phyloP scores from a whole-genome alignment of 129 eudicot species.

The Lactuca saligna region DNA sequence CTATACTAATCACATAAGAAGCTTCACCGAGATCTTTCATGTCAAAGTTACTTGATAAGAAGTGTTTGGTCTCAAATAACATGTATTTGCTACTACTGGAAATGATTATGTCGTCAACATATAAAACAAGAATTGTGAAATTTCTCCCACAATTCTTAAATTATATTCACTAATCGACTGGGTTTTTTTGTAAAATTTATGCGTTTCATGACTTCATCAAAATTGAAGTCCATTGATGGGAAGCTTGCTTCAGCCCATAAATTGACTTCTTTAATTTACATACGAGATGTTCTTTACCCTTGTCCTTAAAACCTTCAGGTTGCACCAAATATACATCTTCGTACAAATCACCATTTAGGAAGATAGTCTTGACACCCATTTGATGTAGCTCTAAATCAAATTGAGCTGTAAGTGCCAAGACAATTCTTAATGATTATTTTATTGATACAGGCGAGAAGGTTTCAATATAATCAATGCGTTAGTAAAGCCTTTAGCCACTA shows the following conservation, averaged over 20 bases:
- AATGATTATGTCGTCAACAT: background rate
- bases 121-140: background rate
- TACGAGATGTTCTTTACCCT: background rate
- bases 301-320: background rate
- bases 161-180: background rate
- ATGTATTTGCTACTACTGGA: no score
- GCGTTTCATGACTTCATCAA: background rate
- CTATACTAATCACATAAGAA: background rate
- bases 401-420: background rate
- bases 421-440: background rate
- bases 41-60: no score
- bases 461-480: background rate
- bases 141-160: background rate
- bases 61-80: no score
- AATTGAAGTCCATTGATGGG: background rate
- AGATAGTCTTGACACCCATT: constrained; percentile 4
- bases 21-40: no score
- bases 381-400: constrained; percentile 2
- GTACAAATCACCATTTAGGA: background rate
- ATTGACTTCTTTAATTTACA: background rate
- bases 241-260: background rate
- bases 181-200: background rate
- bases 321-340: background rate
- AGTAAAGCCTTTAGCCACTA: background rate
- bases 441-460: background rate